Conservation (phyloP, 2,329 filamentous ascomycete species). For the Escovopsis sp. region DNA sequence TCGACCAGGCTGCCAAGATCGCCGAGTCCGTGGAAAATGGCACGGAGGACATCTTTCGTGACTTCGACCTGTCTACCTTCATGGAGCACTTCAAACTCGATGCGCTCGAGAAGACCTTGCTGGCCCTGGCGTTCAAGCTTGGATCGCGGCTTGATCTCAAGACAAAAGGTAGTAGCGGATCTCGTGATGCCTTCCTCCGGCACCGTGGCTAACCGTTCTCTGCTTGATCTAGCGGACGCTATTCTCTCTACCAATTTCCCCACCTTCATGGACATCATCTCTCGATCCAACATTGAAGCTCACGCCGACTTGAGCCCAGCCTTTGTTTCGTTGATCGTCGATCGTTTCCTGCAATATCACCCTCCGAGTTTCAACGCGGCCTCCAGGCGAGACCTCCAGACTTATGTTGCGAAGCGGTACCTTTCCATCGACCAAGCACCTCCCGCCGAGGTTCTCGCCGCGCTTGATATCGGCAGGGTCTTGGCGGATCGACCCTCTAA, state of each 20-base stretch:
- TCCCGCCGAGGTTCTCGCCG: slow-evolving; percentile 56
- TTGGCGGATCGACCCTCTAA: slow-evolving; percentile 43
- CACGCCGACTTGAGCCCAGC: slow-evolving; percentile 51
- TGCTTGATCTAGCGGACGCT: slow-evolving; percentile 54
- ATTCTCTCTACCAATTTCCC: slow-evolving; percentile 70
- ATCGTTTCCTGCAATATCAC: slow-evolving; percentile 75
- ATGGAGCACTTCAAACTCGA: slow-evolving; percentile 94
- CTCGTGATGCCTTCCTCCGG: neutral
- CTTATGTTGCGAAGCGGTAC: slow-evolving; percentile 55
- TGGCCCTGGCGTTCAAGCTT: slow-evolving; percentile 79
- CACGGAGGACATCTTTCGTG: slow-evolving; percentile 85
- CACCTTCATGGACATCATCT: slow-evolving; percentile 63
- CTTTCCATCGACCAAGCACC: slow-evolving; percentile 45
- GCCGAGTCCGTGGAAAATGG: slow-evolving; percentile 84
- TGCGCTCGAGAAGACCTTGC: slow-evolving; percentile 69
- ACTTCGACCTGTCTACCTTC: slow-evolving; percentile 92
- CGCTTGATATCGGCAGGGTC: slow-evolving; percentile 53
- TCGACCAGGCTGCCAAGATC: slow-evolving; percentile 75
- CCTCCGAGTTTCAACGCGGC: slow-evolving; percentile 73
- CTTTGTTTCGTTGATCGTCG: slow-evolving; percentile 67
- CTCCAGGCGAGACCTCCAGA: slow-evolving; percentile 53
- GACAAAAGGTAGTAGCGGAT: slow-evolving; percentile 55
- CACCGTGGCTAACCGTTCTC: neutral
- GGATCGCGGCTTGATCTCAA: slow-evolving; percentile 69
- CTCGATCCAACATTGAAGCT: slow-evolving; percentile 45